These are phyloP conservation scores for Naganishia friedmannii DNA, from an alignment of 768 basidiomycete species.

Conservation along the genomic window DNA sequence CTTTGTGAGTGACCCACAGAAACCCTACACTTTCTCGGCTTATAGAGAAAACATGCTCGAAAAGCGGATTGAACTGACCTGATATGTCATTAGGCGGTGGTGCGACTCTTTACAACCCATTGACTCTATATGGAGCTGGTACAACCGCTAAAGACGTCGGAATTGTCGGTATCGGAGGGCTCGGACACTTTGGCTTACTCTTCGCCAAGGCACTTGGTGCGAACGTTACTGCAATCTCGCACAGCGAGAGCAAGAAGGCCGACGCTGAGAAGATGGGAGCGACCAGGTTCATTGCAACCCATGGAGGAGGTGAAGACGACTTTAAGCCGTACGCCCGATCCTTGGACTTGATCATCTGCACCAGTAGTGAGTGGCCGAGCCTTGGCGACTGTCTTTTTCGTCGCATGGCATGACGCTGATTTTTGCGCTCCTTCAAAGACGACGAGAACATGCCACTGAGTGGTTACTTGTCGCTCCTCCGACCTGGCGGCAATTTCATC, in stretches of 20 bases:
- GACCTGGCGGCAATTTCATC: slow-evolving; percentile 43
- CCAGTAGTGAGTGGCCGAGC: slow-evolving; percentile 52
- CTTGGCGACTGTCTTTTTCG: slow-evolving; percentile 56
- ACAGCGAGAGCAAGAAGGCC: slow-evolving; percentile 58
- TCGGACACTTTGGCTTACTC: slow-evolving; percentile 48
- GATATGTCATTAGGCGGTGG: slow-evolving; percentile 35
- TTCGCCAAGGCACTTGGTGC: slow-evolving; percentile 61
- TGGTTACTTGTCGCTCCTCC: slow-evolving; percentile 44
- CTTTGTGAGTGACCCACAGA: no score
- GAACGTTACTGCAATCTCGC: slow-evolving; percentile 62
- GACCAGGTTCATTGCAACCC: slow-evolving; percentile 58
- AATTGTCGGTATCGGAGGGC: slow-evolving; percentile 47
- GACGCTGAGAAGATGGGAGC: slow-evolving; percentile 65
- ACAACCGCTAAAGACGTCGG: slow-evolving; percentile 48
- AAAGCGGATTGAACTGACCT: background rate
- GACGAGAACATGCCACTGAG: slow-evolving; percentile 41
- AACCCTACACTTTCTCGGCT: no score
- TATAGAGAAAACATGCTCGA: background rate
- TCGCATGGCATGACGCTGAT: background rate
- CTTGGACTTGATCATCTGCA: slow-evolving; percentile 54
- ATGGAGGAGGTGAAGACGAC: slow-evolving; percentile 45
- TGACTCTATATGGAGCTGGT: slow-evolving; percentile 44
- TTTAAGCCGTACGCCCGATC: slow-evolving; percentile 46
- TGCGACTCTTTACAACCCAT: slow-evolving; percentile 45
- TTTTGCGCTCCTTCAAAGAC: slow-evolving; percentile 43